Evolutionary conservation across 2,329 filamentous ascomycete genomes (phyloP), one percentile per base, ranked within the genome.

Genomic region (Beauveria sp.): DNA sequence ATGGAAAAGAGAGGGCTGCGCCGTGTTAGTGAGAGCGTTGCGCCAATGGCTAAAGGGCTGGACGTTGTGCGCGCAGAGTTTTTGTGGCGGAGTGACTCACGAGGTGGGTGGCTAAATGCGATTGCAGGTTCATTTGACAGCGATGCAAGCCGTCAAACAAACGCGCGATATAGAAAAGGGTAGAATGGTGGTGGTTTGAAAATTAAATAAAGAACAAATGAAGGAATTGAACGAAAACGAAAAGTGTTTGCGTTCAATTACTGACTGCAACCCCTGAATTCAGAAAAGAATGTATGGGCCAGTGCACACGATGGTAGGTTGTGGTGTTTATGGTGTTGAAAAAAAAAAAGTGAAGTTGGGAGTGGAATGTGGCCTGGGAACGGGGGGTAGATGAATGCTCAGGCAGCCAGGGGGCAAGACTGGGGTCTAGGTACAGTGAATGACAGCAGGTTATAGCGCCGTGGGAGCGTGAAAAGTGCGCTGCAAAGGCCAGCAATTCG

Each of bases 101-200:
- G 34, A 51, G 60, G 55, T 55, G 43, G 51, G 34, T 55, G 22
- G 55, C 47, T 56, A 50, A 26, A 57, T 43, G 61, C 78, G 77
- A 79, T 80, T 92, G 91, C 92, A 97, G 91, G 91, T 94, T 96
- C 92, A 96, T 96, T 91, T 93, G 91, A 96, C 91, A 92, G 91
- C 88, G 74, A 67, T 68, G 64, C 44, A 72, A 78, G 87, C 87
- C 90, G 90, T 82, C 91, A 94, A 96, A 88, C 81, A 91, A 96
- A 87, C 91, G 91, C 91, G 91, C 91, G 76, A 75, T 70, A 66
- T 69, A 69, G 66, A 54, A 59, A 55, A 47, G 16, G 47, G 66
- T 67, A 65, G 64, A 64, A 64, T 43, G 28, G 51, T 50, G 47
- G 63, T 63, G 56, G 63, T 68, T 53, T 61, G 50, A 54, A 22